Percentiles rank a stretch among this genome's conserved stretches.
Evolutionary conservation across 345 rosid species (phyloP).

Genomic region (Aethionema arabicum): DNA sequence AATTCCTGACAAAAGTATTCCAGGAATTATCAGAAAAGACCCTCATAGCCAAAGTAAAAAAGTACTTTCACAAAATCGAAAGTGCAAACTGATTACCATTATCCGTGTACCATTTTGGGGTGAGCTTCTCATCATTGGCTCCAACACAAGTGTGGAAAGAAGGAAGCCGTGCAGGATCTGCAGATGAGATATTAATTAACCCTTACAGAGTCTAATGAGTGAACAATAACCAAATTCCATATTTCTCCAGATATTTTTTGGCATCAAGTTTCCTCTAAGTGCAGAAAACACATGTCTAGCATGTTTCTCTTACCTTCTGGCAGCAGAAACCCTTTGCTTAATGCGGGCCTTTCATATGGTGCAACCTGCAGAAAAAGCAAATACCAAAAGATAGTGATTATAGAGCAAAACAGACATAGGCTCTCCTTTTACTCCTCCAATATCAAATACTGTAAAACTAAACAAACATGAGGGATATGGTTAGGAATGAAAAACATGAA

Average conservation of each 20-base stretch:
- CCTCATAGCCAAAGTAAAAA: conserved; percentile 1
- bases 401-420: conserved; percentile 6
- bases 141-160: conserved; percentile 98
- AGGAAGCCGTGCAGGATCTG: conserved; percentile 94
- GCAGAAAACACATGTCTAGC: conserved; percentile 18
- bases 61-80: background rate
- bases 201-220: conserved; percentile 8
- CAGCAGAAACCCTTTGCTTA: conserved; percentile 86
- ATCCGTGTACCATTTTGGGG: conserved; percentile 89
- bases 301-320: conserved; percentile 60
- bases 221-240: conserved; percentile 11
- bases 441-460: background rate
- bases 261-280: conserved; percentile 10
- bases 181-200: conserved; percentile 31
- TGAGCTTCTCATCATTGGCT: conserved; percentile 81
- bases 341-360: conserved; percentile 91
- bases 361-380: conserved; percentile 51
- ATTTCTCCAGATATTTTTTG: background rate
- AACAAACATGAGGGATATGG: background rate
- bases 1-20: conserved; percentile 57
- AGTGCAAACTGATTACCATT: conserved; percentile 54
- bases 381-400: background rate
- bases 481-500: conserved; percentile 4
- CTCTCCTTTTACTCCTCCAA: background rate
- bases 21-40: conserved; percentile 12